Percentiles rank a stretch among this genome's conserved stretches.
These are phyloP conservation scores for Wallacemonas collosoma DNA, from an alignment of 208 protist genomes.

Conservation along the genomic window DNA sequence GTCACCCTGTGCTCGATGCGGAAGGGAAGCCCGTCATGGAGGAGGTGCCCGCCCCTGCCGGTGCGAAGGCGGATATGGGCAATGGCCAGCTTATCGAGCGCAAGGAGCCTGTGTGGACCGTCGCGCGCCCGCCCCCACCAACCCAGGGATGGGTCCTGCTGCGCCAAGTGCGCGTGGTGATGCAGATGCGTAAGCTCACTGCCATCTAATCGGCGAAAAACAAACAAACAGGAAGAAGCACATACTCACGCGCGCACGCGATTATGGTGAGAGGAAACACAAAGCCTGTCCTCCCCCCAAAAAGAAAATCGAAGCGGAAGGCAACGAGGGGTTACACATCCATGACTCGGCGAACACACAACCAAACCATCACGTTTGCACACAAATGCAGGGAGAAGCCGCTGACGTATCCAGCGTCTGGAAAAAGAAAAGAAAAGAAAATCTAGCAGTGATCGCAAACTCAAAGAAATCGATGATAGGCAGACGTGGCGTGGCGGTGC, in stretches of 20 bases:
- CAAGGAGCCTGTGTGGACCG: conserved; percentile 37
- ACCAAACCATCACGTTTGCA: neutral
- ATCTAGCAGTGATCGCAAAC: no score
- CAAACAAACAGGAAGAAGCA: conserved; percentile 13
- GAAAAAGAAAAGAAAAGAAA: no score
- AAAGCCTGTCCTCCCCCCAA: no score
- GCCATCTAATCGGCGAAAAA: conserved; percentile 26
- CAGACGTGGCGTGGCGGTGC: no score
- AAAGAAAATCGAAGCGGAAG: no score
- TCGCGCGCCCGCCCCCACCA: conserved; percentile 21
- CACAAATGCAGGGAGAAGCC: neutral
- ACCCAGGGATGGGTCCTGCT: conserved; percentile 31
- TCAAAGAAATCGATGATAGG: no score
- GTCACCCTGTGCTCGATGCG: conserved; percentile 10
- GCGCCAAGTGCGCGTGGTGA: conserved; percentile 33
- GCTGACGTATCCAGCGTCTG: no score
- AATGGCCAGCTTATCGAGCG: conserved; percentile 27
- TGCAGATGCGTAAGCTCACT: conserved; percentile 38
- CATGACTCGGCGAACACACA: neutral
- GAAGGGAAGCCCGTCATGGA: conserved; percentile 11
- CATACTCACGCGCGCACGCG: no score
- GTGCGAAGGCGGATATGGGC: conserved; percentile 1
- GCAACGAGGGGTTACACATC: no score
- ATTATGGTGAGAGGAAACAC: no score
- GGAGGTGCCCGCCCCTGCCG: conserved; percentile 10